phyloP scores from a whole-genome alignment of 208 protist genomes.

The Wallacemonas sp. region DNA sequence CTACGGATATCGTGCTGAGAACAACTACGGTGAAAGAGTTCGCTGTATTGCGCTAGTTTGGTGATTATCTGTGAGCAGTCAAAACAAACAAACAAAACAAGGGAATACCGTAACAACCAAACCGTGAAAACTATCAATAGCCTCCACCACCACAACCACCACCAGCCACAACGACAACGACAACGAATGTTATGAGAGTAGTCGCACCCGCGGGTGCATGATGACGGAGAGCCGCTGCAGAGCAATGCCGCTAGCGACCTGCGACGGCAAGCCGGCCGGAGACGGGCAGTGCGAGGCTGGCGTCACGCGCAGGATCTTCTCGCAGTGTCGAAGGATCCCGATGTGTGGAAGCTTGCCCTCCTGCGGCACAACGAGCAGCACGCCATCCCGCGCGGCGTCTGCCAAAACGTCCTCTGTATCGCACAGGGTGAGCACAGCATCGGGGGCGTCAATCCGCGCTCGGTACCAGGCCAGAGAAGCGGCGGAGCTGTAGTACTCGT shows the following conservation, averaged over 20 bases:
- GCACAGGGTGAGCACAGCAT: slow-evolving; percentile 36
- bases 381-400: slow-evolving; percentile 14
- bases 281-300: slow-evolving; percentile 18
- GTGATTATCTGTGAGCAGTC: too few relatives aligned
- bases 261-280: slow-evolving; percentile 52
- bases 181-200: slow-evolving; percentile 22
- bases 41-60: too few relatives aligned
- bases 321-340: slow-evolving; percentile 58
- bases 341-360: slow-evolving; percentile 78
- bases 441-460: slow-evolving; percentile 6
- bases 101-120: too few relatives aligned
- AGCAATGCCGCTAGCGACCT: slow-evolving; percentile 82
- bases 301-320: slow-evolving; percentile 49
- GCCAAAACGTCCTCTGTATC: slow-evolving; percentile 46
- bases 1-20: too few relatives aligned
- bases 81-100: too few relatives aligned
- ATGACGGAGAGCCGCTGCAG: slow-evolving; percentile 78
- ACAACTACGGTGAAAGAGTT: too few relatives aligned
- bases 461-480: slow-evolving; percentile 47
- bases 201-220: slow-evolving; percentile 59
- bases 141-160: too few relatives aligned
- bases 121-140: too few relatives aligned
- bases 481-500: slow-evolving; percentile 15
- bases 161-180: too few relatives aligned
- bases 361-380: slow-evolving; percentile 80